Percentiles rank a stretch among this genome's conserved stretches.
Evolutionary conservation across 768 basidiomycete genomes (phyloP).

Genomic region (Clitopilus hobsonii): DNA sequence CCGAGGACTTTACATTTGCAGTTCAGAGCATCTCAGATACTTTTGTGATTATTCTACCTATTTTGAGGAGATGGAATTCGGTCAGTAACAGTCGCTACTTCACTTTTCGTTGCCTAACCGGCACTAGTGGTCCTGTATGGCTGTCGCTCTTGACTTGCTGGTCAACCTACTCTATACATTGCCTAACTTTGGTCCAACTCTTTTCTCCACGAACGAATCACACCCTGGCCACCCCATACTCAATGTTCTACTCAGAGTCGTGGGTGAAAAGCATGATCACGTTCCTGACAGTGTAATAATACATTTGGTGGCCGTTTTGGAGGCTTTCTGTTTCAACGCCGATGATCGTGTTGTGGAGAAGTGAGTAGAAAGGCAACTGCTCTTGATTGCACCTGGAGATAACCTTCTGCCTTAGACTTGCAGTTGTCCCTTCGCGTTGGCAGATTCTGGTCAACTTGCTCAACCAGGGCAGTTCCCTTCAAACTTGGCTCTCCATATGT

Average conservation of each 20-base stretch:
- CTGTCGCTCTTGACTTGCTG: constrained; percentile 51
- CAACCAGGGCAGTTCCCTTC: constrained; percentile 42
- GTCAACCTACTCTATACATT: constrained; percentile 39
- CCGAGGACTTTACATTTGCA: constrained; percentile 27
- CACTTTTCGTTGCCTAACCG: constrained; percentile 10
- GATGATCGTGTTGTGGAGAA: constrained; percentile 36
- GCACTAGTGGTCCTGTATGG: constrained; percentile 38
- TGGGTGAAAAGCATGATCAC: constrained; percentile 35
- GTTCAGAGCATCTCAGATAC: constrained; percentile 27
- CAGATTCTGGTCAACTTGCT: constrained; percentile 45
- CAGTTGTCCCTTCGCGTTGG: constrained; percentile 31
- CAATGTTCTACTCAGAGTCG: constrained; percentile 32
- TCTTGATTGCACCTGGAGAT: neutral
- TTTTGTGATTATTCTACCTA: constrained; percentile 33
- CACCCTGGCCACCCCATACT: constrained; percentile 29
- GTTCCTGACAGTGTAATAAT: constrained; percentile 30
- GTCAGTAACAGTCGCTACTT: constrained; percentile 27
- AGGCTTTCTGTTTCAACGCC: constrained; percentile 46
- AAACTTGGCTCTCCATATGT: constrained; percentile 43
- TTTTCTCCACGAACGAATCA: constrained; percentile 25
- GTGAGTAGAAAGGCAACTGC: constrained; percentile 19
- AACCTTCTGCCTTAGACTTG: constrained; percentile 7
- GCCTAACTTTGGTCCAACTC: constrained; percentile 38
- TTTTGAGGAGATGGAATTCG: constrained; percentile 30
- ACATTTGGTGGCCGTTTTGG: constrained; percentile 44